Evolutionary conservation across 768 basidiomycete genomes (phyloP), one percentile per base, ranked within the genome.

Genomic region (Hydnum rufescens): DNA sequence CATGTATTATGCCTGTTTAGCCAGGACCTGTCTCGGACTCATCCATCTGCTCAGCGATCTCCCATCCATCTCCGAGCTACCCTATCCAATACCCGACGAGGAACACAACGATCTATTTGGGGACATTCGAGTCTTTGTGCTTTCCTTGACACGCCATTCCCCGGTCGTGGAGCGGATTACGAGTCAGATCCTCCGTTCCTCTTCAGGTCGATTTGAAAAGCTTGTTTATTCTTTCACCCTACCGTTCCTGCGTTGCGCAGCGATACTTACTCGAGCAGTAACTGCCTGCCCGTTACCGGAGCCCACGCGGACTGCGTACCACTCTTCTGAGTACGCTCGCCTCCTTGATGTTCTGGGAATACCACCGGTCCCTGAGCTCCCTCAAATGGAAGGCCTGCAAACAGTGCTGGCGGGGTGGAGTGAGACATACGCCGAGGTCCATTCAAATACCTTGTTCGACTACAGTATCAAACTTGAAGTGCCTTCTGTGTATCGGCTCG

Each of bases 321-420:
- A 16, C 16, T 13, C 44, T 26, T 64, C 68, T 46, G 93, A 99
- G 62, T 92, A 93, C 62, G 70, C 67, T 16, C 79, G 89, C 1
- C 72, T 96, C 3, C 67, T 97, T 19, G 63, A 66, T 8, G 69
- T 82, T 64, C 71, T 99, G 6, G 77, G 74, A 42, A 82, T 96
- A 36, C 88, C 89, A 0, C 73, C 77, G 0, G 74, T 93, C 0
- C 76, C 80, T 2, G 78, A 81, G 51, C 74, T 88, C 3, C 82
- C 83, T 2, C 74, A 78, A 52, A 83, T 87, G 58, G 86, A 88
- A 61, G 84, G 83, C 3, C 67, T 89, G n/a, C 84, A 87, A 62
- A 87, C 81, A 53, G 81, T 81, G n/a, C 70, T 88, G 2, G 81
- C 82, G 0, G 82, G 86, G 3, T 93, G 90, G 89, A 82, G 87